Percentiles rank a stretch among this genome's conserved stretches.
These are phyloP conservation scores for Funneliformis mosseae DNA, from an alignment of 192 early-diverging fungal species.

Conservation along the genomic window DNA sequence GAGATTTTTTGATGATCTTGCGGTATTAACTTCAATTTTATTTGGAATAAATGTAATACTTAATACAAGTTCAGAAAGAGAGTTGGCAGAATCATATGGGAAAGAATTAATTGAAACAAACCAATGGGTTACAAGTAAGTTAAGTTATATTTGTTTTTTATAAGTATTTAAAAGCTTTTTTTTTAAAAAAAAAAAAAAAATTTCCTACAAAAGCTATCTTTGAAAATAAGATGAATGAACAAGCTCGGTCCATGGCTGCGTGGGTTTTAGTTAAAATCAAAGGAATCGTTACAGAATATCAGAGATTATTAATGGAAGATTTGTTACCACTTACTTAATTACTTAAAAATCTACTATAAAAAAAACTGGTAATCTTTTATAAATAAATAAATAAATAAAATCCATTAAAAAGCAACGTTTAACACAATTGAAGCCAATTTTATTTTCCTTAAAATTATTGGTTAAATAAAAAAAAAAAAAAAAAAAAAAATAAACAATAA, in stretches of 20 bases:
- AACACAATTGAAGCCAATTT: too few species aligned
- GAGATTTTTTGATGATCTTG: slow-evolving; percentile 20
- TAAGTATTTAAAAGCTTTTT: neutral
- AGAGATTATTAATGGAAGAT: slow-evolving; percentile 8
- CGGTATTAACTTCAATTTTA: slow-evolving; percentile 14
- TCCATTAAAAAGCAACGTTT: too few species aligned
- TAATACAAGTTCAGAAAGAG: neutral
- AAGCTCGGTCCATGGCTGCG: neutral
- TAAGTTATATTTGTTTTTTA: neutral
- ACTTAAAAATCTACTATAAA: too few species aligned
- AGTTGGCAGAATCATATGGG: slow-evolving; percentile 11
- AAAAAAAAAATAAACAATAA: neutral
- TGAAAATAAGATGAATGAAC: slow-evolving; percentile 11
- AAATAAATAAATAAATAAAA: too few species aligned
- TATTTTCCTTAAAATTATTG: too few species aligned
- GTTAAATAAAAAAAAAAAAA: too few species aligned
- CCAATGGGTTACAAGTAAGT: slow-evolving; percentile 27
- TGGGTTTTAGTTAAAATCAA: slow-evolving; percentile 24
- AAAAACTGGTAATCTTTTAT: too few species aligned
- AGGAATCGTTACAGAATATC: slow-evolving; percentile 11
- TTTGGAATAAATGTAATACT: slow-evolving; percentile 25
- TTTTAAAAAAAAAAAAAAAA: neutral
- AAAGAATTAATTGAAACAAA: slow-evolving; percentile 30
- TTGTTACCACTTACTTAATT: slow-evolving; percentile 25
- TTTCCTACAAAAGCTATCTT: slow-evolving; percentile 9